phyloP scores from a whole-genome alignment of 495 filamentous ascomycete genomes.

The Penicillium diatomitis region DNA sequence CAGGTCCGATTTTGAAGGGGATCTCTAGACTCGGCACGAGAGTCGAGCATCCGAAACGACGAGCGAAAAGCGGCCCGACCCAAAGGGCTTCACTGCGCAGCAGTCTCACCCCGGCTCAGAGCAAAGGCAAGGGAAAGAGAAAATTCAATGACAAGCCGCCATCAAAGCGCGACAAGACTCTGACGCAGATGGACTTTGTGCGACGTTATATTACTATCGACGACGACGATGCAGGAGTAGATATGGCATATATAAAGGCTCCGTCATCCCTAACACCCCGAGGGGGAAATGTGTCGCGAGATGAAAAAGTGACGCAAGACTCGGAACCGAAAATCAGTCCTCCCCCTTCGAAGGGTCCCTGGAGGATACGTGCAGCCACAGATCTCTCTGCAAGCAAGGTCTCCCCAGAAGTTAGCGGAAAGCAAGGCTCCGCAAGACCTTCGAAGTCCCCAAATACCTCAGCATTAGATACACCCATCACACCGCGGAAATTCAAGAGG shows the following conservation, averaged over 20 bases:
- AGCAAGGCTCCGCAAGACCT: background rate
- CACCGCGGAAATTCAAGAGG: conserved; percentile 25
- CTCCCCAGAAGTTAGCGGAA: background rate
- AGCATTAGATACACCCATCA: conserved; percentile 11
- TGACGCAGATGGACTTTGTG: conserved; percentile 42
- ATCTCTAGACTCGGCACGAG: conserved; percentile 13
- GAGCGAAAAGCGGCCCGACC: conserved; percentile 4
- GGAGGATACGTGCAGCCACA: too few species aligned
- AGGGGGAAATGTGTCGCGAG: too few species aligned
- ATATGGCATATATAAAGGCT: conserved; percentile 26
- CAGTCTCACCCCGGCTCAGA: conserved; percentile 13
- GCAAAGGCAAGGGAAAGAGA: conserved; percentile 12
- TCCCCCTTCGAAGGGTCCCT: too few species aligned
- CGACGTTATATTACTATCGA: conserved; percentile 31
- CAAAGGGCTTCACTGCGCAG: conserved; percentile 3
- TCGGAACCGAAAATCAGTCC: too few species aligned
- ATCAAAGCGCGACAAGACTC: conserved; percentile 29
- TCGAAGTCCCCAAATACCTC: background rate
- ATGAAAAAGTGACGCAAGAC: too few species aligned
- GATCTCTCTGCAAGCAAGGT: too few species aligned
- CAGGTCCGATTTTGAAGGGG: conserved; percentile 3
- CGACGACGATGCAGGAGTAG: conserved; percentile 25
- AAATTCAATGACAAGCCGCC: conserved; percentile 16
- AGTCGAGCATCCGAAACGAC: conserved; percentile 12
- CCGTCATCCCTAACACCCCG: conserved; percentile 6